These are phyloP conservation scores for Porcisia deanei DNA, from an alignment of 208 protist species.

Conservation along the genomic window DNA sequence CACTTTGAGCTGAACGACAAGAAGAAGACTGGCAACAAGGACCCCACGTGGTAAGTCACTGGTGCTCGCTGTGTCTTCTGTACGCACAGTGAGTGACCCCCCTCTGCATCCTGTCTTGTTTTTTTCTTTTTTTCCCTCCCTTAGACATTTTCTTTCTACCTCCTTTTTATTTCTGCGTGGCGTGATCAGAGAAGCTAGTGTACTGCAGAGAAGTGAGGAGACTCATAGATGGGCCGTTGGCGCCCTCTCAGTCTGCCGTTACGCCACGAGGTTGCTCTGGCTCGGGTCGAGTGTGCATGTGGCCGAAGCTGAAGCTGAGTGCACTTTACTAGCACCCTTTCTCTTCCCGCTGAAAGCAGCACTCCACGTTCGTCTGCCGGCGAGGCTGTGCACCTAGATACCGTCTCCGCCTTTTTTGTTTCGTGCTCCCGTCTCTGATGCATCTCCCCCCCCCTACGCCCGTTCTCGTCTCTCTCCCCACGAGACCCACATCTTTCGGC, in stretches of 20 bases:
- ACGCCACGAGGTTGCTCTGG: not conserved
- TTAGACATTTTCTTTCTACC: not conserved
- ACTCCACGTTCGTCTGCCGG: not conserved
- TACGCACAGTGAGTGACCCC: not conserved
- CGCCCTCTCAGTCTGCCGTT: not conserved
- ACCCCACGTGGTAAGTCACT: constrained; percentile 85
- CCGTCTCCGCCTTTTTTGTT: too few relatives aligned
- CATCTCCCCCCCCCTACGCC: not conserved
- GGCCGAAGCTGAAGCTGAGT: not conserved
- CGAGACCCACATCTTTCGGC: not conserved
- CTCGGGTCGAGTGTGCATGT: not conserved
- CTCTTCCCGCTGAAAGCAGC: not conserved
- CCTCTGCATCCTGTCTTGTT: not conserved
- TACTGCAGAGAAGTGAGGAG: too few relatives aligned
- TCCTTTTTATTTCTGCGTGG: not conserved
- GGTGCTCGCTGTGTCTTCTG: not conserved
- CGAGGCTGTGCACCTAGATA: not conserved
- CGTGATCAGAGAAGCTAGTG: not conserved
- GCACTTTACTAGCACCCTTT: not conserved
- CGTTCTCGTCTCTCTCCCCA: not conserved
- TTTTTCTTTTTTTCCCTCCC: not conserved
- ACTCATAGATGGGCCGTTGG: not conserved
- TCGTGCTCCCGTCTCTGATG: not conserved
- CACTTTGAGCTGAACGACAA: constrained; percentile 99
- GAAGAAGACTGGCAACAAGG: constrained; percentile 91